Base-by-base conservation (phyloP, 1,139 yeast species). In the Suhomyces anneliseae region DNA sequence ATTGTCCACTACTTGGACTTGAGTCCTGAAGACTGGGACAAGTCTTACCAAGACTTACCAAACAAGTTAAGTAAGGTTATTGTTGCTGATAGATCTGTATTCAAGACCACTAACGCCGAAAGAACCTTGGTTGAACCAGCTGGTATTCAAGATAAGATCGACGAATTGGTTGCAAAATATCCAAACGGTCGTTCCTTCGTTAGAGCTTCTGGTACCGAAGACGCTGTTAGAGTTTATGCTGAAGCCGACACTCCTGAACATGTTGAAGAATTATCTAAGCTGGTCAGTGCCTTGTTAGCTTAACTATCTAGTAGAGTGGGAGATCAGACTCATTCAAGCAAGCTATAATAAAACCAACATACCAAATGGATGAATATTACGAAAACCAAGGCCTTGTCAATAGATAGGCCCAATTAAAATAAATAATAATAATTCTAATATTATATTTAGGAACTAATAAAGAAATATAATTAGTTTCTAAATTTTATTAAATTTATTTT, bases 161-260 rank as follows among this genome's bases (percentile, higher is more conserved):
- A 93, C 63, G 74, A 60, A 2, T 63, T 80, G 44, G 93, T 92
- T 11, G 62, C 70, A 19, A 70, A 80, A 58, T 85, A 75, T 58
- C 63, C 73, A 0, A 65, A 72, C 31, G 98, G 95, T 2, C 79
- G 99, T 61, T 85, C 96, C 3, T 93, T 93, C 68, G 98, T 93
- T 4, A 82, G 99, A 57, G 98, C 99, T 8, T 87, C 96, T 52
- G 99, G 99, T 14, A 93, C 99, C 2, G 99, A 93, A 65, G 95
- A 95, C 66, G 98, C 97, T 0, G 98, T 93, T 2, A 81, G 99
- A 59, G 89, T 93, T 8, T 93, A 93, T 58, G 95, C 97, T 1
- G 99, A 93, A 65, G 97, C 97, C 0, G 74, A 72, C 11, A 79
- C 73, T 24, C 52, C 55, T 39, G 71, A 62, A 38, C 51, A 70